Percentiles rank a stretch among this genome's conserved stretches.
Conservation (phyloP, 2,329 filamentous ascomycete genomes). For the Pestalotiopsis sp. region DNA sequence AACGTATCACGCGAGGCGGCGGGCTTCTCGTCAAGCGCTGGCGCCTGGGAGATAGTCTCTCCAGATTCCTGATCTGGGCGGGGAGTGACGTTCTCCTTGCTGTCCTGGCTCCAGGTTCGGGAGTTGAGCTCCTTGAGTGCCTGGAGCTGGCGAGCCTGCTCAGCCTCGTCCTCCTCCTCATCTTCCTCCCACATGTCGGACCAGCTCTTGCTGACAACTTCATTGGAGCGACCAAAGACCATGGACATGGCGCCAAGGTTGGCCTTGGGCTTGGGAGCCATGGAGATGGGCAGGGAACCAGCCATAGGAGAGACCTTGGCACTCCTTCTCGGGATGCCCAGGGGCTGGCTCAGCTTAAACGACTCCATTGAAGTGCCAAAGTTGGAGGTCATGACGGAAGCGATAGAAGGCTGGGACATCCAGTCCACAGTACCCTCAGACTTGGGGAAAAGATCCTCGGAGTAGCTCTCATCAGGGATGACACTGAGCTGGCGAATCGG, state of each 20-base stretch:
- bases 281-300: conserved; percentile 76
- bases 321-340: conserved; percentile 45
- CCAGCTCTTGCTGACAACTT: conserved; percentile 96
- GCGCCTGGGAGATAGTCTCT: conserved; percentile 44
- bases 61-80: conserved; percentile 37
- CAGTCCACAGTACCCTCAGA: conserved; percentile 76
- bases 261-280: conserved; percentile 70
- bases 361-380: conserved; percentile 82
- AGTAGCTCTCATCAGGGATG: conserved; percentile 81
- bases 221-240: conserved; percentile 77
- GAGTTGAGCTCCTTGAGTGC: conserved; percentile 70
- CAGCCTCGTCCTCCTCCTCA: conserved; percentile 72
- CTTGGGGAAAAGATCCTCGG: conserved; percentile 82
- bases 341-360: conserved; percentile 56
- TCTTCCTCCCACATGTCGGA: conserved; percentile 98
- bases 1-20: conserved; percentile 39
- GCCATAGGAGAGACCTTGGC: conserved; percentile 62
- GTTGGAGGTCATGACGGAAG: conserved; percentile 82
- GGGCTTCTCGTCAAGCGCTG: conserved; percentile 45
- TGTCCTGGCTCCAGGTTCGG: conserved; percentile 80
- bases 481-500: conserved; percentile 80
- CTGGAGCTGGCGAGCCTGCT: conserved; percentile 61
- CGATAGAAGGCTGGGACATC: conserved; percentile 82
- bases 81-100: conserved; percentile 47
- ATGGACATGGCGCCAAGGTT: conserved; percentile 73